phyloP scores from a whole-genome alignment of 139 green algal genomes.

The Eudorina sp. region DNA sequence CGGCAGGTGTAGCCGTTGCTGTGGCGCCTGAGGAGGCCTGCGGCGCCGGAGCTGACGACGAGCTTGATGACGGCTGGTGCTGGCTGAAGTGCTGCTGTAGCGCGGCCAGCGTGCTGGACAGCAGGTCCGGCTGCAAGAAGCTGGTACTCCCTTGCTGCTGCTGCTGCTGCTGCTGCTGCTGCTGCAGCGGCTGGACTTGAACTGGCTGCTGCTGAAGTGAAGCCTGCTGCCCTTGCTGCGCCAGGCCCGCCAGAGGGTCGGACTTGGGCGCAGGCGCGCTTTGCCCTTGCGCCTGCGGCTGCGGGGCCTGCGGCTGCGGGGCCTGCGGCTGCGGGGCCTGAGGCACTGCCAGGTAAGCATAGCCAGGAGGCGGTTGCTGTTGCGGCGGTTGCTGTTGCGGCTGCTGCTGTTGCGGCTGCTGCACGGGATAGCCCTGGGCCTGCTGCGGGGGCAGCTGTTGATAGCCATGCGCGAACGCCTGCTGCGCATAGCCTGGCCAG shows the following conservation, averaged over 20 bases:
- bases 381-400: too few relatives aligned
- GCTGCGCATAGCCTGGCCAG: background rate
- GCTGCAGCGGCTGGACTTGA: background rate
- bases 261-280: too few relatives aligned
- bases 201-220: background rate
- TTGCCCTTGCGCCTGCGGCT: too few relatives aligned
- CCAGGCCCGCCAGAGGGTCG: too few relatives aligned
- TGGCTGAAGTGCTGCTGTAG: conserved; percentile 45
- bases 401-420: too few relatives aligned
- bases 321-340: too few relatives aligned
- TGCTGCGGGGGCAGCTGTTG: too few relatives aligned
- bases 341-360: too few relatives aligned
- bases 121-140: conserved; percentile 31
- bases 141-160: background rate
- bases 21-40: background rate
- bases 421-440: too few relatives aligned
- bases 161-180: background rate
- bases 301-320: too few relatives aligned
- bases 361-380: too few relatives aligned
- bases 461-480: background rate
- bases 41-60: background rate
- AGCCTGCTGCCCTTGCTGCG: too few relatives aligned
- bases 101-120: conserved; percentile 36
- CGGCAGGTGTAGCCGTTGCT: background rate
- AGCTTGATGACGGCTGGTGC: background rate